Conservation (phyloP, 371 early-diverging fungal genomes). For the Parasitella parasitica region DNA sequence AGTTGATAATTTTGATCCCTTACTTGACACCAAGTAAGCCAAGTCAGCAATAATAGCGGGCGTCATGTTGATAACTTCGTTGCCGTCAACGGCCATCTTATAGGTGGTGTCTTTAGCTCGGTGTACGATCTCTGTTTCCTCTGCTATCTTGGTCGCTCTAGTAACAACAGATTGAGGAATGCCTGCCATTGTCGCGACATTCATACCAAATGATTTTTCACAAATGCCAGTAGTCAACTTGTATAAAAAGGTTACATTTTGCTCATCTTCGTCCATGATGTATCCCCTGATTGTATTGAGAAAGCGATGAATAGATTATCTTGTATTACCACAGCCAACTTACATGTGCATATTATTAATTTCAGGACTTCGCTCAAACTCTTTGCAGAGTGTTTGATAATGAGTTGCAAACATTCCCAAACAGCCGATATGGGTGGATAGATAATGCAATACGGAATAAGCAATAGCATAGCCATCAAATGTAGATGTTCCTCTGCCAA, state of each 20-base stretch:
- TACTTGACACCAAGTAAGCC: conserved; percentile 1
- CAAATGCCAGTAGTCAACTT: conserved; percentile 86
- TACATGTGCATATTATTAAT: conserved; percentile 68
- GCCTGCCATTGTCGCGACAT: conserved; percentile 96
- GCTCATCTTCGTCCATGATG: conserved; percentile 76
- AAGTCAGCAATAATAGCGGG: conserved; percentile 23
- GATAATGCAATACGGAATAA: conserved; percentile 86
- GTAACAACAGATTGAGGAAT: conserved; percentile 67
- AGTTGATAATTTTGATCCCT: background rate
- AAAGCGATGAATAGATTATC: conserved; percentile 27
- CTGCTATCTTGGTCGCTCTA: conserved; percentile 71
- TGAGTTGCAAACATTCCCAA: conserved; percentile 97
- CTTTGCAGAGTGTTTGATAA: conserved; percentile 90
- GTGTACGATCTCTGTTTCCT: conserved; percentile 64
- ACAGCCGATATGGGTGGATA: conserved; percentile 85
- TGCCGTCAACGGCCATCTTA: background rate
- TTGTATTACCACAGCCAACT: conserved; percentile 4
- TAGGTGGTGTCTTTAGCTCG: conserved; percentile 41
- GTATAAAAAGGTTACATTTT: conserved; percentile 96
- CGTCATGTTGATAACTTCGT: background rate
- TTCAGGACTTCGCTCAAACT: conserved; percentile 69
- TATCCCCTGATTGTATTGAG: conserved; percentile 67
- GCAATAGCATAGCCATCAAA: conserved; percentile 99
- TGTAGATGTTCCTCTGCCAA: conserved; percentile 99
- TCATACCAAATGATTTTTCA: conserved; percentile 84